Base-by-base conservation (phyloP, 345 rosid species). In the Eucalyptus regnans region DNA sequence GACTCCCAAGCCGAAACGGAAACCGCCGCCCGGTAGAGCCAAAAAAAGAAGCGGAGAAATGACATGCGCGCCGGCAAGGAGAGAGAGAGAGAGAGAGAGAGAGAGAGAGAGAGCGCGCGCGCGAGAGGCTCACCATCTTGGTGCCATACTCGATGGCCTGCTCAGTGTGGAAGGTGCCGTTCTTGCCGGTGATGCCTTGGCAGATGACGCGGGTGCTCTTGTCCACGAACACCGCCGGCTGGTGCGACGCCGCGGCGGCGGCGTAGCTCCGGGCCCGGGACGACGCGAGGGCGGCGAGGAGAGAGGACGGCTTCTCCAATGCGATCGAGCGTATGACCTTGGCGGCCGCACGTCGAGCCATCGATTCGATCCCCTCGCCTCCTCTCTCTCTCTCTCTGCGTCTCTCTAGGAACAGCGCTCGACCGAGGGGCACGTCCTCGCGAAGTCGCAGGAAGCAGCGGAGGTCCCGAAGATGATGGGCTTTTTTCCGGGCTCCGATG, bases 141-240 rank as follows among this genome's bases (percentile, higher is more conserved):
- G 99, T 97, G 94, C 98, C 99, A 88, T 97, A 96, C 88, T 98
- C 99, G 83, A 97, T 97, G 92, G 99, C 99, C 91, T 96, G 99
- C 68, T 97, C 99, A 60, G 99, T 96, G 94, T 97, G 99, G 90
- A 97, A 97, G 46, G 98, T 97, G 12, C 98, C 99, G 87, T 96
- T 97, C 91, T 96, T 97, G 4, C 99, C 99, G 41, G 99, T 98
- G 92, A 98, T 96, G 17, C 99, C 99, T 90, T 98, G 99, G 90
- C 99, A 98, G 29, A 98, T 94, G 68, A 98, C 94, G 58, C 99
- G 94, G 3, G 97, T 96, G 91, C 93, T 98, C 90, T 98, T 96
- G 94, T 97, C 99, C 2, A 96, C 98, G 91, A 98, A 98, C 6
- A 96, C 99, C 1, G 99, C 95, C n/a, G 99, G 96, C 60, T 92